Evolutionary conservation across 495 filamentous ascomycete genomes (phyloP), one percentile per base, ranked within the genome.

Genomic region (Penicillium bialowiezense): DNA sequence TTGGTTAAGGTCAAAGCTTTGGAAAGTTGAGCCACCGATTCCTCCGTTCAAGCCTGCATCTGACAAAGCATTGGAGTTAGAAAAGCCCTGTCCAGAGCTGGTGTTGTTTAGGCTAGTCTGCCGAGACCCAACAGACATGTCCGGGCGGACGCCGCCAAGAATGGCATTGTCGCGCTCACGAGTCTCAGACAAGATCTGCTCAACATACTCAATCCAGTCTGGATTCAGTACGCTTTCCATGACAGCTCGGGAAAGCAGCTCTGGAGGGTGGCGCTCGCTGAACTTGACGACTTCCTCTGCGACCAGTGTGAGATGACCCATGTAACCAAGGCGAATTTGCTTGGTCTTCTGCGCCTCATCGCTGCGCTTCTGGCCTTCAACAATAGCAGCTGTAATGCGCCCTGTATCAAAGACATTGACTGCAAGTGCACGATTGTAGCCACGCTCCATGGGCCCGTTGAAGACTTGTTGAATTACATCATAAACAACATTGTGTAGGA

Each of bases 251-350:
- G 88, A 90, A 5, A 97, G 78, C 37, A 92, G 67, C 64, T 97
- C 92, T 3, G 90, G 86, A 15, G 91, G 86, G 66, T 96, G 89
- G 17, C 95, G 84, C 67, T 97, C 92, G 31, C 90, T 92, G 65
- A 97, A 99, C 68, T 97, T 97, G 53, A 97, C 93, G 14, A 99
- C 95, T 64, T 99, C 93, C 65, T 99, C 93, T 12, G 93, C 95
- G 48, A 99, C 96, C 12, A 99, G 80, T 0, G 93, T 99, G 33
- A 99, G 74, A 64, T 99, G 93, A 1, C 93, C 93, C 93, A 99
- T 99, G 69, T 96, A 99, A 13, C 93, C 93, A 60, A 97, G 84
- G 19, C 93, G 86, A 62, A 95, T 96, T 64, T 89, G 92, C 54
- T 79, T 87, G 52, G 84, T 79, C 34, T 73, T 65, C 65, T 98